These are phyloP conservation scores for Pseudogymnoascus sp. DNA, from an alignment of 2,329 filamentous ascomycete genomes.

Conservation along the genomic window DNA sequence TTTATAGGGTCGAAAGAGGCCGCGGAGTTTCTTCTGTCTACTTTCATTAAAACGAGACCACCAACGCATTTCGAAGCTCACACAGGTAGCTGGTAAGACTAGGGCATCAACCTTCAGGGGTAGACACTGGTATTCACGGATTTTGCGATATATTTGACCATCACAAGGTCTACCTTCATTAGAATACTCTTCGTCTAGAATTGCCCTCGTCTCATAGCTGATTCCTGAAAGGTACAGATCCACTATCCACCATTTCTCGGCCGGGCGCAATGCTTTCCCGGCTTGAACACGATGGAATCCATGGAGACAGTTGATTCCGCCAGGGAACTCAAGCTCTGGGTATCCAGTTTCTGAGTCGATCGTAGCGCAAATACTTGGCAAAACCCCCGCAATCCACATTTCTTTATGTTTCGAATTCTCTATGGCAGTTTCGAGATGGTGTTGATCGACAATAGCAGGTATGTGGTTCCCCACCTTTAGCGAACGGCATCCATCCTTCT, in stretches of 20 bases:
- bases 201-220: conserved; percentile 6
- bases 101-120: neutral
- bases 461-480: conserved; percentile 13
- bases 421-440: conserved; percentile 84
- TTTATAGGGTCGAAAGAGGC: neutral
- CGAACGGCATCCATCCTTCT: conserved; percentile 10
- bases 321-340: conserved; percentile 7
- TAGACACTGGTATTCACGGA: neutral
- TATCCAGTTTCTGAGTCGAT: neutral
- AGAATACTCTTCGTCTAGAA: neutral
- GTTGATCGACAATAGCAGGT: conserved; percentile 77
- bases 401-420: conserved; percentile 30
- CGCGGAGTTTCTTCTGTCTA: conserved; percentile 14
- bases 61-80: conserved; percentile 16
- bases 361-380: too few relatives aligned
- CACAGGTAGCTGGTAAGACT: neutral
- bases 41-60: conserved; percentile 13
- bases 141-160: neutral
- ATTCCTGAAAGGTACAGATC: conserved; percentile 18
- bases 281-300: conserved; percentile 17
- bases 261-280: conserved; percentile 13
- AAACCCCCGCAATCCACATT: too few relatives aligned
- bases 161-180: neutral
- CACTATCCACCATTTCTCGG: conserved; percentile 19
- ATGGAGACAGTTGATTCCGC: conserved; percentile 14